Evolutionary conservation across 139 green algal genomes (phyloP).

Genomic region (Deuterostichococcus epilithicus): DNA sequence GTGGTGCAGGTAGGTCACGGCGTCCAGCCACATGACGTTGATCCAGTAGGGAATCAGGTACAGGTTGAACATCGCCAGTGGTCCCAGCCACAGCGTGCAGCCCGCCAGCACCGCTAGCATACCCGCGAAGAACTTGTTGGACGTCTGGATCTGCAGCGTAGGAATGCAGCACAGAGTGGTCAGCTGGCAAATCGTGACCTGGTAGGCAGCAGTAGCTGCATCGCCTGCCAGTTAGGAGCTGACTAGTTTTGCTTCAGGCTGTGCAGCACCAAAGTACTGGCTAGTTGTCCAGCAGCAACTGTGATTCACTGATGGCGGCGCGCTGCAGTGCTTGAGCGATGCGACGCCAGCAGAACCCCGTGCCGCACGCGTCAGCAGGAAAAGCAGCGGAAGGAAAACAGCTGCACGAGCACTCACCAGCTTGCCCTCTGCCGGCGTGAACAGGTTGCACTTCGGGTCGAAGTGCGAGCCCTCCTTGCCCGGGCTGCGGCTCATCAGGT

Average conservation of each 20-base stretch:
- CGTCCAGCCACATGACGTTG: slow-evolving; percentile 90
- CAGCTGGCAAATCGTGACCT: too few species aligned
- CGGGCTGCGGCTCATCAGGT: slow-evolving; percentile 77
- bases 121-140: slow-evolving; percentile 74
- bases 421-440: slow-evolving; percentile 50
- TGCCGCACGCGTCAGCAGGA: too few species aligned
- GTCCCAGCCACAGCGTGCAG: slow-evolving; percentile 65
- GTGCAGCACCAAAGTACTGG: too few species aligned
- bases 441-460: slow-evolving; percentile 86
- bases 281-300: too few species aligned
- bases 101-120: slow-evolving; percentile 79
- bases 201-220: too few species aligned
- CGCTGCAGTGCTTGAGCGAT: too few species aligned
- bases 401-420: slow-evolving; percentile 46
- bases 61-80: slow-evolving; percentile 77
- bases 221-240: too few species aligned
- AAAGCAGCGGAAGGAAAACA: too few species aligned
- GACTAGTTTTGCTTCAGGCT: too few species aligned
- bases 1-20: slow-evolving; percentile 96
- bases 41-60: slow-evolving; percentile 92
- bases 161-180: too few species aligned
- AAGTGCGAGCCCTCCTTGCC: slow-evolving; percentile 90
- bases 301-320: too few species aligned
- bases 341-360: too few species aligned
- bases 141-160: slow-evolving; percentile 53